Percentiles rank a stretch among this genome's conserved stretches.
phyloP scores from a whole-genome alignment of 306 rosid genomes.

The Dryas alaskensis region DNA sequence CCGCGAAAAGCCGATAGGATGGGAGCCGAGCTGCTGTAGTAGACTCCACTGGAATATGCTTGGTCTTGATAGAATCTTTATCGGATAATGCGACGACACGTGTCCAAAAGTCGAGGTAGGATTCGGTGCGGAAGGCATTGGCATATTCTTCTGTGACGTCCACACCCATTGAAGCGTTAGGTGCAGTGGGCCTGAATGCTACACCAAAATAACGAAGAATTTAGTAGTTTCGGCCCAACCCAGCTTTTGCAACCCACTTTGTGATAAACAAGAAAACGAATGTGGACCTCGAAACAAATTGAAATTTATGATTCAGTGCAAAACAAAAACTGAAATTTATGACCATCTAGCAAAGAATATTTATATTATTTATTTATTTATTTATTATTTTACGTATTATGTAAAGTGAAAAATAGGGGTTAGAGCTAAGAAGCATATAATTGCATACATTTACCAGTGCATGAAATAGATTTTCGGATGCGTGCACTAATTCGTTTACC shows the following conservation, averaged over 20 bases:
- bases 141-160: conserved; percentile 77
- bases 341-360: too few species aligned
- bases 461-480: conserved; percentile 36
- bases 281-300: too few species aligned
- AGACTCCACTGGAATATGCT: conserved; percentile 35
- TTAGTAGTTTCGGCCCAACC: too few species aligned
- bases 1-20: conserved; percentile 69
- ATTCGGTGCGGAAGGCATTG: conserved; percentile 75
- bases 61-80: neutral
- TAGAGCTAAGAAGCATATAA: too few species aligned
- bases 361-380: too few species aligned
- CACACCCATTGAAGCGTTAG: conserved; percentile 19
- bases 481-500: conserved; percentile 32
- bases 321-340: too few species aligned
- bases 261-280: too few species aligned
- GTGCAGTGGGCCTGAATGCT: conserved; percentile 18
- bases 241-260: neutral
- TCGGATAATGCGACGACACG: conserved; percentile 46
- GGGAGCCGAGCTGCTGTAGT: conserved; percentile 65
- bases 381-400: too few species aligned
- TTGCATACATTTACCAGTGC: conserved; percentile 31
- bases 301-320: too few species aligned
- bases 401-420: too few species aligned
- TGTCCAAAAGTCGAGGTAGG: conserved; percentile 77
- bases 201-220: neutral